Percentiles rank a stretch among this genome's conserved stretches.
phyloP scores from a whole-genome alignment of 768 basidiomycete genomes.

The Termitomyces sp. region DNA sequence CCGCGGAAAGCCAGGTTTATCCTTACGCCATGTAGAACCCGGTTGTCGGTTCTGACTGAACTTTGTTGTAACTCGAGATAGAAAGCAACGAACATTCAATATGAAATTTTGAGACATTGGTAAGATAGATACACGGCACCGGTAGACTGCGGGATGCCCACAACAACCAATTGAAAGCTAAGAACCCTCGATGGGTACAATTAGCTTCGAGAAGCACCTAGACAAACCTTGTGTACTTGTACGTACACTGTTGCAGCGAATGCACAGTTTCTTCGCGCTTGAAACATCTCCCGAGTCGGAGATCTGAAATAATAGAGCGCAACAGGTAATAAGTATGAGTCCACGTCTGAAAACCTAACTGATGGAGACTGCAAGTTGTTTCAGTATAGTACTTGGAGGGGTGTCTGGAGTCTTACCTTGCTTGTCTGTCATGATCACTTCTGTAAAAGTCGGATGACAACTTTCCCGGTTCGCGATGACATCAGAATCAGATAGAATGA shows the following conservation, averaged over 20 bases:
- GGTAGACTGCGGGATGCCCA: background rate
- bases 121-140: background rate
- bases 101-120: background rate
- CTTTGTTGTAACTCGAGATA: background rate
- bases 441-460: slow-evolving; percentile 19
- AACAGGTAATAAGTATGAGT: background rate
- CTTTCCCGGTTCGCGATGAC: slow-evolving; percentile 20
- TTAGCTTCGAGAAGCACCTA: background rate
- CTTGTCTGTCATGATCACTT: slow-evolving; percentile 15
- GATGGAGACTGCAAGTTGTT: background rate
- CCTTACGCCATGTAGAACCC: background rate
- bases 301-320: background rate
- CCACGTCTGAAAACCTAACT: background rate
- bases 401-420: slow-evolving; percentile 5
- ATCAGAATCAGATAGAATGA: slow-evolving; percentile 18
- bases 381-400: background rate
- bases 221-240: background rate
- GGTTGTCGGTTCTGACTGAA: background rate
- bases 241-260: background rate
- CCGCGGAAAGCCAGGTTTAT: background rate
- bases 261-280: background rate
- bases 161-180: background rate
- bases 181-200: background rate
- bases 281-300: background rate
- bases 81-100: background rate